Percentiles rank a stretch among this genome's conserved stretches.
These are phyloP conservation scores for Ochetophila trinervis DNA, from an alignment of 306 rosid genomes.

Conservation along the genomic window DNA sequence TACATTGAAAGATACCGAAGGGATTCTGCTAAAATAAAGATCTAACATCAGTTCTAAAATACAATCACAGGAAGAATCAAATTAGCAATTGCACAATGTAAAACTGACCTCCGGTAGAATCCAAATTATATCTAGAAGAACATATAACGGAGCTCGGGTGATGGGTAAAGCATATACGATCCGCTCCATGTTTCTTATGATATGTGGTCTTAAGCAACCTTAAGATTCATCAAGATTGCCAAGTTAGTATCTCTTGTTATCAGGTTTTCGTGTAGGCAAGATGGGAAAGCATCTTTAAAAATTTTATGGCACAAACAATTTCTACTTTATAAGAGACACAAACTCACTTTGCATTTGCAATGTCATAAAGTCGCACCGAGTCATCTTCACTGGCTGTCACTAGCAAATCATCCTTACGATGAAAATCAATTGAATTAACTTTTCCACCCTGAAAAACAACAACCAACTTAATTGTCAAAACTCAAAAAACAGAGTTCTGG, in stretches of 20 bases:
- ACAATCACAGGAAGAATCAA: background rate
- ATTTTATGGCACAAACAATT: conserved; percentile 10
- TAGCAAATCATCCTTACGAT: conserved; percentile 84
- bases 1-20: conserved; percentile 90
- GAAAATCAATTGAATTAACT: conserved; percentile 82
- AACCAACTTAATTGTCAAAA: background rate
- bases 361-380: conserved; percentile 87
- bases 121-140: conserved; percentile 85
- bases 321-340: conserved; percentile 8
- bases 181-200: conserved; percentile 93
- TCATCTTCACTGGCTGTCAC: conserved; percentile 90
- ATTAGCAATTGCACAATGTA: conserved; percentile 10
- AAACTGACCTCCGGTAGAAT: conserved; percentile 67
- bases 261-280: background rate
- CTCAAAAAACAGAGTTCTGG: background rate
- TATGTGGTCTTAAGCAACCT: conserved; percentile 90
- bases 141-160: conserved; percentile 93
- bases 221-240: conserved; percentile 17
- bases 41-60: conserved; percentile 10
- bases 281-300: background rate
- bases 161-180: conserved; percentile 86
- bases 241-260: background rate
- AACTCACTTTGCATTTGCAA: conserved; percentile 82
- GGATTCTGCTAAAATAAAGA: conserved; percentile 51
- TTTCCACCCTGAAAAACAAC: conserved; percentile 61